These are phyloP conservation scores for Rhododendron kiyosumense DNA, from an alignment of 148 eudicot genomes.

Conservation along the genomic window DNA sequence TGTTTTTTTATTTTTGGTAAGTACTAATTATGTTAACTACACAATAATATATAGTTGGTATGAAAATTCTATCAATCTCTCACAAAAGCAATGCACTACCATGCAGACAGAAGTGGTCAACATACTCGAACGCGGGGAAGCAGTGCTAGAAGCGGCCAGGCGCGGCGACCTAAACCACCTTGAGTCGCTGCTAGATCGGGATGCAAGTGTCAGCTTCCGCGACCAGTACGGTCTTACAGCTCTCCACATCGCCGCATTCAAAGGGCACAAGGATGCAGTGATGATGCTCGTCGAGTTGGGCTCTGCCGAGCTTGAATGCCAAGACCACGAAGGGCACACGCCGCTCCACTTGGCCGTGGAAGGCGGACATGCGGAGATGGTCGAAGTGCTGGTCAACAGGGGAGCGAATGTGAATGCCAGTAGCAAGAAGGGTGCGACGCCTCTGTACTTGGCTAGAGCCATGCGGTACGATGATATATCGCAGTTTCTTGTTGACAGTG, in stretches of 20 bases:
- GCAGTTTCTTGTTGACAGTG: slow-evolving; percentile 21
- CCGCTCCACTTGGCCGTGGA: slow-evolving; percentile 49
- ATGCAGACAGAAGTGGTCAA: slow-evolving; percentile 32
- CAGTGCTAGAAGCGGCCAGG: slow-evolving; percentile 36
- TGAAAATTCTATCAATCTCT: background rate
- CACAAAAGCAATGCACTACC: background rate
- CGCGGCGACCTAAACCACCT: slow-evolving; percentile 31
- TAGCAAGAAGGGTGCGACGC: slow-evolving; percentile 37
- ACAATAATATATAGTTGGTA: background rate
- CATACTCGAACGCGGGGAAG: slow-evolving; percentile 33
- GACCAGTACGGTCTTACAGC: slow-evolving; percentile 46
- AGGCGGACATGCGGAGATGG: slow-evolving; percentile 29
- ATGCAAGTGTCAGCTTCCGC: slow-evolving; percentile 20
- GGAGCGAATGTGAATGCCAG: slow-evolving; percentile 33
- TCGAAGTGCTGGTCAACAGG: slow-evolving; percentile 33
- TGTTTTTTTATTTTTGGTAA: too few relatives aligned
- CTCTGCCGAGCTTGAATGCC: slow-evolving; percentile 29
- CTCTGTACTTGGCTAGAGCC: slow-evolving; percentile 25
- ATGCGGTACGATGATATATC: slow-evolving; percentile 29
- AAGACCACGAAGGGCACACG: slow-evolving; percentile 40
- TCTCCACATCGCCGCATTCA: slow-evolving; percentile 44
- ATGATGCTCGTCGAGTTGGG: slow-evolving; percentile 35
- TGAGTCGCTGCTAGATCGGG: slow-evolving; percentile 29
- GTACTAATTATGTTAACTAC: background rate
- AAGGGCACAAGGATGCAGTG: slow-evolving; percentile 40